Conservation (phyloP, 768 basidiomycete genomes). For the Psilocybe tampanensis region DNA sequence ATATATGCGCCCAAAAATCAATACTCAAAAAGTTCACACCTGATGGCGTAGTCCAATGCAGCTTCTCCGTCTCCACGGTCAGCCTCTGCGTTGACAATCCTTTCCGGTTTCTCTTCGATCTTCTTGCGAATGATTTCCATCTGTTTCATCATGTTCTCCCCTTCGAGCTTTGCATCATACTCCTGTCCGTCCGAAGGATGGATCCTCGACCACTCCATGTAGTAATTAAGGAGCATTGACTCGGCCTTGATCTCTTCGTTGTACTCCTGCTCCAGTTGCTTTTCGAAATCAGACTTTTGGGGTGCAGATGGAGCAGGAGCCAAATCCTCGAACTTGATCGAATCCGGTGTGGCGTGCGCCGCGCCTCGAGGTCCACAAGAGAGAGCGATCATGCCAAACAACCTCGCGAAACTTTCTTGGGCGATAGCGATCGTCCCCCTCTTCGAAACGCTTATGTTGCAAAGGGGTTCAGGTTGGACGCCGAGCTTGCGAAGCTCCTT, state of each 20-base stretch:
- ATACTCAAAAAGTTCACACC: no score
- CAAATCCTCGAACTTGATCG: conserved; percentile 9
- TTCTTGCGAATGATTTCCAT: not conserved
- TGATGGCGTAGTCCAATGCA: conserved; percentile 16
- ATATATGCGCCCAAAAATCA: not conserved
- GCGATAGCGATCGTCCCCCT: not conserved
- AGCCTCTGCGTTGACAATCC: conserved; percentile 10
- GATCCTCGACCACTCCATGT: not conserved
- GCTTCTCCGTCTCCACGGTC: conserved; percentile 17
- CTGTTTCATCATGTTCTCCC: not conserved
- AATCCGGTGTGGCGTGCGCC: conserved; percentile 1
- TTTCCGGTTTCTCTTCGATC: conserved; percentile 5
- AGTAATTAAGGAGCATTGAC: not conserved
- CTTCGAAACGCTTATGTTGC: conserved; percentile 20
- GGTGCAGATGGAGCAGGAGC: not conserved
- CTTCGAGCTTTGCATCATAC: not conserved
- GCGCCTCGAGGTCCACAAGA: not conserved
- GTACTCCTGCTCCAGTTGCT: not conserved
- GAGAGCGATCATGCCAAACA: not conserved
- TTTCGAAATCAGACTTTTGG: not conserved
- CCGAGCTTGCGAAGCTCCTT: conserved; percentile 29
- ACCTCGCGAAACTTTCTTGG: not conserved
- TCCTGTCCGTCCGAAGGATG: not conserved
- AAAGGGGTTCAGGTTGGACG: conserved; percentile 23
- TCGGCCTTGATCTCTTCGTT: not conserved